Percentiles rank a stretch among this genome's conserved stretches.
phyloP scores from a whole-genome alignment of 192 early-diverging fungal genomes.

The Coemansia sp. region DNA sequence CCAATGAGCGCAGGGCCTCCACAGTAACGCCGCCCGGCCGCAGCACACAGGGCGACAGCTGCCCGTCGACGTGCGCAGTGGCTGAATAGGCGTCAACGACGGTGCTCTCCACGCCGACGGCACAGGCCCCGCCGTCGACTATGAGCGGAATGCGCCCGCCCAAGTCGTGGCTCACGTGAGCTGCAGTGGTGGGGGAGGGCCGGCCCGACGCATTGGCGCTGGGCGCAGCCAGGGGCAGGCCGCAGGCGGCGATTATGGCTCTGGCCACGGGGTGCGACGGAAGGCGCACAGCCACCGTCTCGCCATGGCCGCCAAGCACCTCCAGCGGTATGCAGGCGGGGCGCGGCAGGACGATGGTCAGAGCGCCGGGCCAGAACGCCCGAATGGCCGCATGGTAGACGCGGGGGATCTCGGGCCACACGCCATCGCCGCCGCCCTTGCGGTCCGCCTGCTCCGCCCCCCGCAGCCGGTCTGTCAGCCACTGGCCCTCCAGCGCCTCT shows the following conservation, averaged over 20 bases:
- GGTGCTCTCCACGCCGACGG: constrained; percentile 89
- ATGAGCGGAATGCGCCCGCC: constrained; percentile 77
- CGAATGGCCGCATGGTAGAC: constrained; percentile 69
- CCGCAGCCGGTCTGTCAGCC: constrained; percentile 2
- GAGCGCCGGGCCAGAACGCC: constrained; percentile 87
- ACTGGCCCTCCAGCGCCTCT: constrained; percentile 31
- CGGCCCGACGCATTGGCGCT: constrained; percentile 96
- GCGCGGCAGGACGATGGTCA: constrained; percentile 86
- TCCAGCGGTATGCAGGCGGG: constrained; percentile 60
- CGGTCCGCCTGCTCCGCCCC: constrained; percentile 21
- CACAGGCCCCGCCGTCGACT: constrained; percentile 86
- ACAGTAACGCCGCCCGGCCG: constrained; percentile 90
- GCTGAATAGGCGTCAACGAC: constrained; percentile 73
- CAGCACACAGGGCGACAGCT: constrained; percentile 71
- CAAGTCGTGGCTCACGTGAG: constrained; percentile 85
- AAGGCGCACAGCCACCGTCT: constrained; percentile 86
- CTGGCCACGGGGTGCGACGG: constrained; percentile 90
- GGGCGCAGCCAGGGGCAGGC: constrained; percentile 92
- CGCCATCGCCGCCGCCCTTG: constrained; percentile 33
- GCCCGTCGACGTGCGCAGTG: constrained; percentile 16
- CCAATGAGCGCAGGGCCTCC: constrained; percentile 64
- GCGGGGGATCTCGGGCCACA: constrained; percentile 60
- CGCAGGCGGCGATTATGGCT: constrained; percentile 78
- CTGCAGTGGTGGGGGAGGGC: constrained; percentile 89
- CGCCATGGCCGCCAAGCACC: constrained; percentile 77